A percentile compares a stretch with the other conserved stretches of the same genome.
Conservation (phyloP, 352 stramenopile genomes). For the Phytophthora vignae region DNA sequence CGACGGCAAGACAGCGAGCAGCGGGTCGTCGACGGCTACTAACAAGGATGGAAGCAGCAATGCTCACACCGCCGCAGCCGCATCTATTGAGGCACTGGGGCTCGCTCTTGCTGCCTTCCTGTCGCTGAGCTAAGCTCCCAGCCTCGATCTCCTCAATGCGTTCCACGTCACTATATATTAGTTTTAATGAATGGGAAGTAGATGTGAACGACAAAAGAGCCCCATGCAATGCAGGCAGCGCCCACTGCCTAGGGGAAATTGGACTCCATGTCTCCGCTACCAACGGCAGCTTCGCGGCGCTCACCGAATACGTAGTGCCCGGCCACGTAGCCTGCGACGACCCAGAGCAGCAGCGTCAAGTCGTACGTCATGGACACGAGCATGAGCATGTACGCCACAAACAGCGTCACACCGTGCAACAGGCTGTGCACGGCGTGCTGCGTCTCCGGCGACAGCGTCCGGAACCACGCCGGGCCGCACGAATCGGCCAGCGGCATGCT, state of each 20-base stretch:
- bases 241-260: conserved; percentile 32
- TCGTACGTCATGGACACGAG: conserved; percentile 87
- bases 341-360: conserved; percentile 62
- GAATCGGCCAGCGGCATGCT: conserved; percentile 40
- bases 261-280: conserved; percentile 30
- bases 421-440: conserved; percentile 62
- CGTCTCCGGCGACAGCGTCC: conserved; percentile 52
- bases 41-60: conserved; percentile 15
- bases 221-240: neutral
- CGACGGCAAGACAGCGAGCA: conserved; percentile 17
- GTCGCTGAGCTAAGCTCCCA: conserved; percentile 10
- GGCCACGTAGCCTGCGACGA: conserved; percentile 62
- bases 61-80: neutral
- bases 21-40: conserved; percentile 15
- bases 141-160: neutral
- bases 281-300: conserved; percentile 52
- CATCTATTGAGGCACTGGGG: neutral
- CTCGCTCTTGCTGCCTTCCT: conserved; percentile 17
- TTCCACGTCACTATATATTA: conserved; percentile 38
- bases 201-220: conserved; percentile 12
- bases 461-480: conserved; percentile 63
- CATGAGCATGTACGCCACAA: conserved; percentile 84
- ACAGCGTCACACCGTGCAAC: conserved; percentile 67
- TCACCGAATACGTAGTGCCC: conserved; percentile 79
- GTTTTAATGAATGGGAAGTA: conserved; percentile 22